These are phyloP conservation scores for Colletotrichum noveboracense DNA, from an alignment of 2,329 filamentous ascomycete genomes.

Conservation along the genomic window DNA sequence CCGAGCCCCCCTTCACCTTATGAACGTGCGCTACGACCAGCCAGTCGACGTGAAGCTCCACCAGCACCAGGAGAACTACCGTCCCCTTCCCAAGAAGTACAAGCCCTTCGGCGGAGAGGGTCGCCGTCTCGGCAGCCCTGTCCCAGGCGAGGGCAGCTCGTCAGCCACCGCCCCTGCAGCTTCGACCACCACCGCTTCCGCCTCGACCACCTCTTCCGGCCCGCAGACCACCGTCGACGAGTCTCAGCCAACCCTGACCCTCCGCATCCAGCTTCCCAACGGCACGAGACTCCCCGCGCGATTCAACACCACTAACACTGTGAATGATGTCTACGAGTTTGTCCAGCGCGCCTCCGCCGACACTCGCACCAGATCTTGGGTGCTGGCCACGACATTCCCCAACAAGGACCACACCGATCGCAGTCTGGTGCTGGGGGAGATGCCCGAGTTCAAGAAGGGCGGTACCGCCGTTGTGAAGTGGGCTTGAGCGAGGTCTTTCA, in stretches of 20 bases:
- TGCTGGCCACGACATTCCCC: conserved; percentile 83
- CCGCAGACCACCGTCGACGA: conserved; percentile 54
- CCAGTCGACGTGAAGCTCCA: conserved; percentile 81
- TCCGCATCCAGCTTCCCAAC: conserved; percentile 81
- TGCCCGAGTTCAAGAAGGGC: conserved; percentile 69
- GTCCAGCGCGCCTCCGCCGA: conserved; percentile 68
- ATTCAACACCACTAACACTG: conserved; percentile 81
- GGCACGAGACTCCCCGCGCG: conserved; percentile 78
- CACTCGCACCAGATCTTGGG: conserved; percentile 66
- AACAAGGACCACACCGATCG: conserved; percentile 81
- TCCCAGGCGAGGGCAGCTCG: conserved; percentile 60
- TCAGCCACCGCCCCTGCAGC: conserved; percentile 25
- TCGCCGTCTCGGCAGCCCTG: conserved; percentile 77
- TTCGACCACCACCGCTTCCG: conserved; percentile 25
- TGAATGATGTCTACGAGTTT: conserved; percentile 80
- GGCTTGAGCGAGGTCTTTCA: conserved; percentile 27
- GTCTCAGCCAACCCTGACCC: conserved; percentile 69
- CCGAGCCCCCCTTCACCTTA: conserved; percentile 76
- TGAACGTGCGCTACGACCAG: conserved; percentile 77
- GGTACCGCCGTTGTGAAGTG: conserved; percentile 71
- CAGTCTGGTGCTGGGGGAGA: conserved; percentile 59
- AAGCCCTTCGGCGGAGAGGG: conserved; percentile 77
- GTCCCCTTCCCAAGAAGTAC: conserved; percentile 75
- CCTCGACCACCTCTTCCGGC: conserved; percentile 37
- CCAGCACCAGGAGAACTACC: conserved; percentile 78